Conservation (phyloP, 2,329 filamentous ascomycete species). For the Cladorrhinum sp. region DNA sequence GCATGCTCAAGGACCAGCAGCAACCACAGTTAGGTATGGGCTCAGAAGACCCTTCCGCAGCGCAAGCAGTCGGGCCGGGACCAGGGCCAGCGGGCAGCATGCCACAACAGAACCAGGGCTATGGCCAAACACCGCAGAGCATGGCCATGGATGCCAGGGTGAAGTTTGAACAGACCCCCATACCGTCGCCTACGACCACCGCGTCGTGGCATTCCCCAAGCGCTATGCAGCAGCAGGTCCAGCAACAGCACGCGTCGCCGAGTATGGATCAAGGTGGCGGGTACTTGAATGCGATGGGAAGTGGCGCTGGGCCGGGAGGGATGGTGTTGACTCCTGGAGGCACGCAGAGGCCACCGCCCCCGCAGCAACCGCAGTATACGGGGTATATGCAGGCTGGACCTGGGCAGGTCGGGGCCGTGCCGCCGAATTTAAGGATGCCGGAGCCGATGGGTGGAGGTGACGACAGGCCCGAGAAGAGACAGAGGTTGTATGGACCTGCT, state of each 20-base stretch:
- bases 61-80: slow-evolving; percentile 5
- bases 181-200: slow-evolving; percentile 50
- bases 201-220: slow-evolving; percentile 51
- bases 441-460: slow-evolving; percentile 28
- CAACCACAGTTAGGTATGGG: slow-evolving; percentile 12
- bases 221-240: slow-evolving; percentile 36
- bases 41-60: neutral
- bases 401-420: neutral
- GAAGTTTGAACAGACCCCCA: slow-evolving; percentile 56
- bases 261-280: slow-evolving; percentile 44
- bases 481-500: slow-evolving; percentile 44
- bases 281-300: slow-evolving; percentile 43
- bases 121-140: slow-evolving; percentile 11
- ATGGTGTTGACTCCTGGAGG: slow-evolving; percentile 40
- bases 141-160: slow-evolving; percentile 32
- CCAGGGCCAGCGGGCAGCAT: slow-evolving; percentile 8
- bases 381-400: slow-evolving; percentile 15
- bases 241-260: slow-evolving; percentile 44
- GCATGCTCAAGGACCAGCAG: slow-evolving; percentile 68
- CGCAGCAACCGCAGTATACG: slow-evolving; percentile 15
- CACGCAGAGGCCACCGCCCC: slow-evolving; percentile 32
- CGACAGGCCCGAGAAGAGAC: slow-evolving; percentile 51
- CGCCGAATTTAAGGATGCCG: neutral
- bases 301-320: slow-evolving; percentile 37
- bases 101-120: slow-evolving; percentile 10